A percentile compares a stretch with the other conserved stretches of the same genome.
Conservation (phyloP, 2,329 filamentous ascomycete species). For the Trichoderma afroharzianum region DNA sequence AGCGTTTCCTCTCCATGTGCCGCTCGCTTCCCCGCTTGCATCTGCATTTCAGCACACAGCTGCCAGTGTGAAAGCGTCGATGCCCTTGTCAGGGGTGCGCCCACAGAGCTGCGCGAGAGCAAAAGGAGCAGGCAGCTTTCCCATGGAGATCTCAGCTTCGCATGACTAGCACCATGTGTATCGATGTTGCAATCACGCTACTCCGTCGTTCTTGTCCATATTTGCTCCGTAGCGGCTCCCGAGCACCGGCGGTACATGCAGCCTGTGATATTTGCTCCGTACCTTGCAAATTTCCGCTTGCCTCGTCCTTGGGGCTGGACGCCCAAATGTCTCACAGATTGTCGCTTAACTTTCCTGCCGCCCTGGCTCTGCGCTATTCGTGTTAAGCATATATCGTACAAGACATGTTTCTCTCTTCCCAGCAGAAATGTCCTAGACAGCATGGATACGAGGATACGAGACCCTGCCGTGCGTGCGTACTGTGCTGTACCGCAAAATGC, state of each 20-base stretch:
- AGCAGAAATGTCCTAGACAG: background rate
- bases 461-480: background rate
- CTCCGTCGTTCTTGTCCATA: background rate
- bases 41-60: slow-evolving; percentile 1
- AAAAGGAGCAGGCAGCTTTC: slow-evolving; percentile 5
- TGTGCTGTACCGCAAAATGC: background rate
- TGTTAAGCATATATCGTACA: slow-evolving; percentile 14
- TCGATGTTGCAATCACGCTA: slow-evolving; percentile 4
- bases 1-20: background rate
- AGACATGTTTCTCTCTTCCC: background rate
- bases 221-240: slow-evolving; percentile 11
- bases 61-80: background rate
- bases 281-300: slow-evolving; percentile 14
- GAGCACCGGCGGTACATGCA: background rate
- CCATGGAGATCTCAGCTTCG: slow-evolving; percentile 5
- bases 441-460: background rate
- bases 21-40: slow-evolving; percentile 15
- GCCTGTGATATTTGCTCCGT: background rate
- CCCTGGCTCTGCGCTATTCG: background rate
- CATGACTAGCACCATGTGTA: background rate
- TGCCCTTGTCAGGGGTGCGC: slow-evolving; percentile 15
- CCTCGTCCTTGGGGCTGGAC: background rate
- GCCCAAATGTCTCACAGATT: slow-evolving; percentile 2
- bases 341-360: slow-evolving; percentile 1
- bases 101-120: slow-evolving; percentile 1